A percentile compares a stretch with the other conserved stretches of the same genome.
Conservation (phyloP, 2,329 filamentous ascomycete genomes). For the Furcasterigmium sp. region DNA sequence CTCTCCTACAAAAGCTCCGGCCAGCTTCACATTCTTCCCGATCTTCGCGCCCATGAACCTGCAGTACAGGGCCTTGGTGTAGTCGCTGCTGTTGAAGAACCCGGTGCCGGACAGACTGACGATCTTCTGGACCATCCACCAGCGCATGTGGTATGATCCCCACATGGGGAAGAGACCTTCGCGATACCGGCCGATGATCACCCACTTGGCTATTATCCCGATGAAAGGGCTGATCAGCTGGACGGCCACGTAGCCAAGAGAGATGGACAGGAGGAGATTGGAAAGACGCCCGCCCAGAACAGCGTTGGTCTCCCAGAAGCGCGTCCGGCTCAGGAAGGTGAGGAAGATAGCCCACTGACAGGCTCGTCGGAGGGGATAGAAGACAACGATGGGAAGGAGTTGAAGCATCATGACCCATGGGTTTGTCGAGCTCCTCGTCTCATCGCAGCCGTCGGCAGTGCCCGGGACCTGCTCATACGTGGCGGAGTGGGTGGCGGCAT, state of each 20-base stretch:
- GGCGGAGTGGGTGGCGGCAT: constrained; percentile 18
- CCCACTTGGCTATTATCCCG: constrained; percentile 47
- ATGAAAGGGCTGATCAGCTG: constrained; percentile 34
- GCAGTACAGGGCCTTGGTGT: constrained; percentile 37
- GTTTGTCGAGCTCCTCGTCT: constrained; percentile 43
- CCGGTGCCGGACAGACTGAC: constrained; percentile 43
- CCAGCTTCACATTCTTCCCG: constrained; percentile 43
- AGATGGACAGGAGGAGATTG: constrained; percentile 40
- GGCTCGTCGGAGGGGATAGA: constrained; percentile 46
- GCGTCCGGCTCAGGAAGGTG: constrained; percentile 34
- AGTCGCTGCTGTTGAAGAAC: constrained; percentile 33
- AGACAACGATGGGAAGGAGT: constrained; percentile 39
- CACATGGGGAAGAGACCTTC: constrained; percentile 55
- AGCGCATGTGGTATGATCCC: constrained; percentile 51
- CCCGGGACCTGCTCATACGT: constrained; percentile 7
- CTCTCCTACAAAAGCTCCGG: constrained; percentile 41
- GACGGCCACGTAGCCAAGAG: constrained; percentile 32
- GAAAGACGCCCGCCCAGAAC: constrained; percentile 39
- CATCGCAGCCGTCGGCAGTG: constrained; percentile 26
- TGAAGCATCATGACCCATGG: constrained; percentile 43
- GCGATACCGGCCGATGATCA: constrained; percentile 45
- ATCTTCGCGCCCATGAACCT: constrained; percentile 49
- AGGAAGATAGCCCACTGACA: constrained; percentile 49
- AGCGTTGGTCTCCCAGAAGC: constrained; percentile 30
- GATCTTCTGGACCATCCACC: constrained; percentile 54